Evolutionary conservation across 768 basidiomycete species (phyloP).

Genomic region (Suillus weaverae): DNA sequence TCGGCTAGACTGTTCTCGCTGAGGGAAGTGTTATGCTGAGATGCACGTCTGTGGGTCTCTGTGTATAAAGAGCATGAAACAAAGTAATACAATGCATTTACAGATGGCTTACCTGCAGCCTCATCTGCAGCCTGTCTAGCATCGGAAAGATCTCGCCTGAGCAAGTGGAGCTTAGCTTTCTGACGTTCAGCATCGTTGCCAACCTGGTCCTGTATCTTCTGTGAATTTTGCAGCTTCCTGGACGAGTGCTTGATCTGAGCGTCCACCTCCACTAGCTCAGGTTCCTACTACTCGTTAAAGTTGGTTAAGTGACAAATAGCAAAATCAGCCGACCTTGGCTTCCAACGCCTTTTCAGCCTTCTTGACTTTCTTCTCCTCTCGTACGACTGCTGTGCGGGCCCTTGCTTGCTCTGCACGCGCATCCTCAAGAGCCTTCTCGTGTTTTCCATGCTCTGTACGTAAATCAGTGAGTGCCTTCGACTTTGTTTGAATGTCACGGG

Average conservation of each 20-base stretch:
- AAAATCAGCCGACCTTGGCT: slow-evolving; percentile 56
- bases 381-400: slow-evolving; percentile 70
- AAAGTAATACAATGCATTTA: neutral
- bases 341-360: slow-evolving; percentile 89
- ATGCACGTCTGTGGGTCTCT: slow-evolving; percentile 77
- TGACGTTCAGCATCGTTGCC: slow-evolving; percentile 55
- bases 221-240: slow-evolving; percentile 74
- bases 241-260: slow-evolving; percentile 86
- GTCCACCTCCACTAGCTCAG: slow-evolving; percentile 79
- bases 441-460: slow-evolving; percentile 64
- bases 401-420: slow-evolving; percentile 82
- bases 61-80: slow-evolving; percentile 14
- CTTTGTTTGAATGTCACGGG: slow-evolving; percentile 65
- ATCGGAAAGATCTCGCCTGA: slow-evolving; percentile 64
- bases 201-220: slow-evolving; percentile 62
- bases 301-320: neutral
- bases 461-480: slow-evolving; percentile 71
- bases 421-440: slow-evolving; percentile 70
- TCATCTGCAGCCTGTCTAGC: slow-evolving; percentile 70
- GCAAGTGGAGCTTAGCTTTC: slow-evolving; percentile 49
- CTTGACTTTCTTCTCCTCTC: slow-evolving; percentile 86
- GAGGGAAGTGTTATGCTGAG: slow-evolving; percentile 74
- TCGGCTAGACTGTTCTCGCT: slow-evolving; percentile 84
- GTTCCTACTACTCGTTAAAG: slow-evolving; percentile 54
- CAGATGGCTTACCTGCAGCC: slow-evolving; percentile 63